phyloP scores from a whole-genome alignment of 371 early-diverging fungal genomes.

The Batkoa obscura region DNA sequence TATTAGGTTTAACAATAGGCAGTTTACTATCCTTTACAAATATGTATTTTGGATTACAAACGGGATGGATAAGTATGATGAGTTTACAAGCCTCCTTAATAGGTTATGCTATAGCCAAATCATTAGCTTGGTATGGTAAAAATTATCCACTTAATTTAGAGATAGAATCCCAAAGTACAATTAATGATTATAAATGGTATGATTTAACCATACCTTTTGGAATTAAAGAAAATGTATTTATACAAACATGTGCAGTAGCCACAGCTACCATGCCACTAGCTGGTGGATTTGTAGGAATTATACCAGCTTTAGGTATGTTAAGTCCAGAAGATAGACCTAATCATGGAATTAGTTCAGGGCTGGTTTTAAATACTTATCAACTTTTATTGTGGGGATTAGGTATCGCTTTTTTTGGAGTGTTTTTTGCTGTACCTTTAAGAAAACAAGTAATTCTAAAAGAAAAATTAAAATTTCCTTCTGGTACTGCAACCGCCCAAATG shows the following conservation, averaged over 20 bases:
- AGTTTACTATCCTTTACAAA: constrained; percentile 58
- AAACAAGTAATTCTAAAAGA: constrained; percentile 59
- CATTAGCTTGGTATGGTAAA: constrained; percentile 17
- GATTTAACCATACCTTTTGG: constrained; percentile 25
- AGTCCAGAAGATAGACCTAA: constrained; percentile 25
- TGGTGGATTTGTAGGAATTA: constrained; percentile 52
- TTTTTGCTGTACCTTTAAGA: constrained; percentile 70
- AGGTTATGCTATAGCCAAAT: constrained; percentile 45
- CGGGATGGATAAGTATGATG: constrained; percentile 80
- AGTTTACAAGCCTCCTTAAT: constrained; percentile 58
- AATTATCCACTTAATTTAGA: neutral
- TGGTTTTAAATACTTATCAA: constrained; percentile 23
- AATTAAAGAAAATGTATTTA: constrained; percentile 57
- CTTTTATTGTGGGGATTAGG: constrained; percentile 61
- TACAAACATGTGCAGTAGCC: constrained; percentile 66
- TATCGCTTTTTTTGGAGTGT: constrained; percentile 73
- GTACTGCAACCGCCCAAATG: constrained; percentile 76
- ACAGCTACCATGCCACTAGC: constrained; percentile 75
- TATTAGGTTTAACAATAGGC: constrained; percentile 45
- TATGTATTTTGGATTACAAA: constrained; percentile 70
- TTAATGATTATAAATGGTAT: constrained; percentile 6
- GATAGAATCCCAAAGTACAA: neutral
- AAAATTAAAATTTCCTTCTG: constrained; percentile 66
- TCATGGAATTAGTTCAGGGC: neutral
- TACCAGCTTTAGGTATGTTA: constrained; percentile 50